Evolutionary conservation across 2,329 filamentous ascomycete species (phyloP), one percentile per base, ranked within the genome.

Genomic region (Paraphaeosphaeria minitans): DNA sequence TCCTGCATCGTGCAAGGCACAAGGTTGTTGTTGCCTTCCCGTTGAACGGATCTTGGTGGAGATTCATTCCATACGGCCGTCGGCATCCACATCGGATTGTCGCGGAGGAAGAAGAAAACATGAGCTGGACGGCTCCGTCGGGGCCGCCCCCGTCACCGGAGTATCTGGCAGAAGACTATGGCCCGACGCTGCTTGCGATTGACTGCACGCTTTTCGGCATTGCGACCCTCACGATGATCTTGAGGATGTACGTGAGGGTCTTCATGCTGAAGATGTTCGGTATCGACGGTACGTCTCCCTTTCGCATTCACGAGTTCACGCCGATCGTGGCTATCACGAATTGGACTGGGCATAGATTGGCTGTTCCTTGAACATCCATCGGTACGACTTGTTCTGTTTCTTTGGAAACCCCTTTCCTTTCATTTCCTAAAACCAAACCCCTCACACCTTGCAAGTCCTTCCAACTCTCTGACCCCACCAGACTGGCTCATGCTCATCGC

Each of bases 121-220:
- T 37, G 56, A 27, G 24, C 49, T 39, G 42, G 16, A 21, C 19
- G 27, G n/a, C 24, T 6, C 21, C 46, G 13, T 4, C 27, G 27
- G 58, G 45, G 1, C 53, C 53, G 16, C 62, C 61, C 37, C 56
- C 57, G 46, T 62, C 72, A 52, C 64, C 69, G 52, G 69, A 70
- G 24, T 74, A 77, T 59, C 69, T 76, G 7, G 61, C 69, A 4
- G 77, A 81, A 50, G 71, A 78, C 52, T 73, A 71, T 49, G 70
- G 70, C 1, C 59, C 65, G n/a, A 66, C 65, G 7, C 71, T 83
- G 22, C 64, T 82, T 29, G 75, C 72, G 2, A 75, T 80, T 13
- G 77, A 78, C 19, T 60, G 77, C 14, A 58, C 76, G 1, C 66
- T 82, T 24, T 76, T 78, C 7, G 67, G 69, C 0, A 46, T 81